Evolutionary conservation across 208 protist species (phyloP).

Genomic region (Wallacemonas sp.): DNA sequence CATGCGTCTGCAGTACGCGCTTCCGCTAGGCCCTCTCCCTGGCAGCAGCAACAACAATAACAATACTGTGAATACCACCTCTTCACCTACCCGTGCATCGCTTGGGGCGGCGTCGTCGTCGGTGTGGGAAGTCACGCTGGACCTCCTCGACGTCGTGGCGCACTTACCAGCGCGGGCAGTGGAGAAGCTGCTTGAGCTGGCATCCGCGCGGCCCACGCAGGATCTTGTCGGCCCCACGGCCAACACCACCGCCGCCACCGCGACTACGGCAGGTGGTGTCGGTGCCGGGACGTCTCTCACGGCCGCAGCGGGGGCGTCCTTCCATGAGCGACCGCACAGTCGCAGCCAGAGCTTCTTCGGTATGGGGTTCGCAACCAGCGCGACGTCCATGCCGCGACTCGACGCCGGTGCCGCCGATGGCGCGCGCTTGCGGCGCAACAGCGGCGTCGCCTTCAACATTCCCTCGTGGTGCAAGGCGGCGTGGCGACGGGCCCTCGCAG

Average conservation of each 20-base stretch:
- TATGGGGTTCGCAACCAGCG: not conserved
- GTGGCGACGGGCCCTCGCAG: constrained; percentile 1
- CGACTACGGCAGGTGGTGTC: not conserved
- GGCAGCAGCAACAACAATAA: not conserved
- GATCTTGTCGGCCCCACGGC: not conserved
- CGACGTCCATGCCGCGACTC: not conserved
- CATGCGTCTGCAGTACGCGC: not conserved
- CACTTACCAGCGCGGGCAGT: not conserved
- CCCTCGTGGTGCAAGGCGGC: constrained; percentile 15
- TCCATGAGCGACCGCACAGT: not conserved
- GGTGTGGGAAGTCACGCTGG: not conserved
- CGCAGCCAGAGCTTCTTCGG: constrained; percentile 5
- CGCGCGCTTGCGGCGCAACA: not conserved
- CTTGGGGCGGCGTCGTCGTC: not conserved
- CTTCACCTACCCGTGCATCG: not conserved
- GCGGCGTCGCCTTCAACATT: not conserved
- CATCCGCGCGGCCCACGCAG: not conserved
- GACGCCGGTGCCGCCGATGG: not conserved
- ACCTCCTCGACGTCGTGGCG: constrained; percentile 13
- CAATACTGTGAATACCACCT: not conserved
- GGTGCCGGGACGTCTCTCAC: not conserved
- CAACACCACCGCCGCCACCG: not conserved
- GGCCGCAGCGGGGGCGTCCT: not conserved
- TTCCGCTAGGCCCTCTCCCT: not conserved
- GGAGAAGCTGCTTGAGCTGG: constrained; percentile 7